A percentile compares a stretch with the other conserved stretches of the same genome.
Evolutionary conservation across 106 monocot genomes (phyloP).

Genomic region (Dioscorea alata): DNA sequence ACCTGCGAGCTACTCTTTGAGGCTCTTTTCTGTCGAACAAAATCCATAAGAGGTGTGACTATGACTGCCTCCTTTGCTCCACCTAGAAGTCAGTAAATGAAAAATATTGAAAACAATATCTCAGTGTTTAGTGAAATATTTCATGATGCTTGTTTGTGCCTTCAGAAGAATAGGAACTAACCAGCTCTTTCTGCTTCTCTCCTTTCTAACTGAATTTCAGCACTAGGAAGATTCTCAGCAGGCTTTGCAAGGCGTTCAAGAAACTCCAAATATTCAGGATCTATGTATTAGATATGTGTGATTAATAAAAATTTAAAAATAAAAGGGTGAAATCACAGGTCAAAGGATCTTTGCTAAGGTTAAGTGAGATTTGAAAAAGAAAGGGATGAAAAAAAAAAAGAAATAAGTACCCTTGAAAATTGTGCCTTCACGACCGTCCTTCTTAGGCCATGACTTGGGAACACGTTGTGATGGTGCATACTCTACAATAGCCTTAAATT

Average conservation of each 20-base stretch:
- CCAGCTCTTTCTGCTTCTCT: slow-evolving; percentile 72
- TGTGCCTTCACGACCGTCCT: slow-evolving; percentile 73
- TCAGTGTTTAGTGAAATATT: no score
- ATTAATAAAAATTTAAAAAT: slow-evolving; percentile 1
- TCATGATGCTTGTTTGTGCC: no score
- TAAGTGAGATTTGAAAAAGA: no score
- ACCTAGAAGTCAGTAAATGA: slow-evolving; percentile 12
- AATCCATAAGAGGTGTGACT: slow-evolving; percentile 91
- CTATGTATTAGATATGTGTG: slow-evolving; percentile 28
- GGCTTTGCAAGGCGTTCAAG: slow-evolving; percentile 50
- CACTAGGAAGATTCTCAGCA: slow-evolving; percentile 69
- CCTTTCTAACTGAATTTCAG: slow-evolving; percentile 77
- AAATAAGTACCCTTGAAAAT: slow-evolving; percentile 26
- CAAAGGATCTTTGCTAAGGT: no score
- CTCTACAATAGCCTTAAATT: slow-evolving; percentile 53
- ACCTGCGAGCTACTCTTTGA: slow-evolving; percentile 27
- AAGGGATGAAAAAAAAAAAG: no score
- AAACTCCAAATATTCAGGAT: slow-evolving; percentile 66
- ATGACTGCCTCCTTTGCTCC: slow-evolving; percentile 61
- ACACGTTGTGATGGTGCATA: slow-evolving; percentile 70
- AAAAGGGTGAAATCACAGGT: background rate
- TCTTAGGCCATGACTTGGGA: slow-evolving; percentile 42
- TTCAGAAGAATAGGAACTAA: slow-evolving; percentile 13
- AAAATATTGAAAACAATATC: no score
- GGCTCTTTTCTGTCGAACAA: slow-evolving; percentile 88